These are phyloP conservation scores for Theobroma grandiflorum DNA, from an alignment of 441 rosid genomes.

Conservation along the genomic window DNA sequence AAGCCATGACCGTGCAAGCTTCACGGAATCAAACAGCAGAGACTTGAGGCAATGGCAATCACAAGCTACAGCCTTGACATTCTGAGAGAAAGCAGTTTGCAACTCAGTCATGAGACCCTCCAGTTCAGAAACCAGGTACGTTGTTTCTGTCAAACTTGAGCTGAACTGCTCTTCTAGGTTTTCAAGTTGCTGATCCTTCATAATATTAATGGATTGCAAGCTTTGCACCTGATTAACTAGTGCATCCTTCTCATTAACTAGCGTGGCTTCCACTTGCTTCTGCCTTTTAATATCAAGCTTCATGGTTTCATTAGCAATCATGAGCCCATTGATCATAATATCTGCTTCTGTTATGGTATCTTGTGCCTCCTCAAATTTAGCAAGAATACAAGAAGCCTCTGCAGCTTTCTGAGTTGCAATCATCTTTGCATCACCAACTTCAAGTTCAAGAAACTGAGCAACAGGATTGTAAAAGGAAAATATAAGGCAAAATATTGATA, in stretches of 20 bases:
- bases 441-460: slow-evolving; percentile 79
- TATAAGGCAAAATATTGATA: background rate
- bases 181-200: slow-evolving; percentile 65
- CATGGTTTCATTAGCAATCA: slow-evolving; percentile 82
- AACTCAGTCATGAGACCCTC: slow-evolving; percentile 61
- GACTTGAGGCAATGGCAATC: slow-evolving; percentile 63
- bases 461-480: slow-evolving; percentile 17
- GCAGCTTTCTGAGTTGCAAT: slow-evolving; percentile 68
- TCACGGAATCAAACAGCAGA: slow-evolving; percentile 62
- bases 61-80: slow-evolving; percentile 48
- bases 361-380: slow-evolving; percentile 96
- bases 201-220: slow-evolving; percentile 59
- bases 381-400: slow-evolving; percentile 71
- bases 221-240: slow-evolving; percentile 59
- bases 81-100: slow-evolving; percentile 57
- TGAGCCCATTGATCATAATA: slow-evolving; percentile 77
- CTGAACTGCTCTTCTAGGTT: slow-evolving; percentile 71
- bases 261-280: slow-evolving; percentile 51
- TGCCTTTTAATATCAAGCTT: slow-evolving; percentile 68
- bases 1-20: slow-evolving; percentile 70
- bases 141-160: slow-evolving; percentile 64
- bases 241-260: slow-evolving; percentile 64
- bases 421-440: slow-evolving; percentile 75
- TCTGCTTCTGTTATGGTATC: slow-evolving; percentile 90
- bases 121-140: slow-evolving; percentile 64